Evolutionary conservation across 2,329 filamentous ascomycete species (phyloP), one percentile per base, ranked within the genome.

Genomic region (Talaromyces marneffei): DNA sequence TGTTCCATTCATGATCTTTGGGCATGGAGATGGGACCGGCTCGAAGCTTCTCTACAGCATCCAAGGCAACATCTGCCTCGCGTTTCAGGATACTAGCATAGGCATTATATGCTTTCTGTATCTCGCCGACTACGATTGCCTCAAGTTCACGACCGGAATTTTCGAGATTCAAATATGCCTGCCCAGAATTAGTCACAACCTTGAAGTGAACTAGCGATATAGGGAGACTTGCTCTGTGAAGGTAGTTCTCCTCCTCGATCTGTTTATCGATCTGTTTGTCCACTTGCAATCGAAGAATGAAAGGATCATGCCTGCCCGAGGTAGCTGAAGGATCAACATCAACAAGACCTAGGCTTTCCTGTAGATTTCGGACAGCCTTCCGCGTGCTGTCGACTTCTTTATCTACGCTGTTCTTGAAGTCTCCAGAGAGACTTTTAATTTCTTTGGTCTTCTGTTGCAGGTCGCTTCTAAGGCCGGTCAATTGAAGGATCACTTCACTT

Each of bases 381-480:
- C 87, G 84, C 0, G 94, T 97, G 18, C 75, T 80, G 20, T 97
- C 92, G 80, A 96, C 93, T 75, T 97, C 94, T 78, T 93, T 96
- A 27, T 96, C 91, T 9, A 99, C 92, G 0, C 88, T 90, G 72
- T 96, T 99, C 78, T 96, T 96, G 78, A 99, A 99, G 74, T 99
- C 94, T 16, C 92, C 90, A 5, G 91, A 90, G 16, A 99, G 80
- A 66, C 87, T 88, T 78, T 96, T 96, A 79, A 99, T 99, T 77
- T 99, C 94, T 76, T 97, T 99, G 75, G 96, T 96, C 79, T 99
- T 99, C 74, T 95, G 91, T 64, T 89, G 89, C 18, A 99, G 80
- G 74, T 99, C 94, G 70, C 87, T 92, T 62, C 94, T 82, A 59
- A 99, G 79, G 1, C 92, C 92, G 2, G 88, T 91, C 60, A 99